Evolutionary conservation across 371 early-diverging fungal species (phyloP).

Genomic region (Mucor plumbeus): DNA sequence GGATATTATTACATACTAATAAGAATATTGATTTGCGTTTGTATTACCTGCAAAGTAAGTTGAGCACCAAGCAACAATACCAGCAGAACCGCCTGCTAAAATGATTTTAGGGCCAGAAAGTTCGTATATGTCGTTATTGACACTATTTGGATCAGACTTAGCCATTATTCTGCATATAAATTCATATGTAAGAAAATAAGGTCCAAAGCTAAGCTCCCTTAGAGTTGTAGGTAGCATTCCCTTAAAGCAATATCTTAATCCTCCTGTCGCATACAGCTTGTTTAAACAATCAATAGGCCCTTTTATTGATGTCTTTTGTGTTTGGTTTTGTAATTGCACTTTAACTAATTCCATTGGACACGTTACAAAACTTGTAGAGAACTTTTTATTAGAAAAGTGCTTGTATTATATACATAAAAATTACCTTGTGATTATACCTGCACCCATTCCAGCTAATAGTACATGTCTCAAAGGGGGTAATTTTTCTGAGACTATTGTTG

Average conservation of each 20-base stretch:
- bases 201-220: slow-evolving; percentile 80
- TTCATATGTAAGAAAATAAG: slow-evolving; percentile 79
- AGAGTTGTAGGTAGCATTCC: slow-evolving; percentile 66
- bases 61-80: slow-evolving; percentile 78
- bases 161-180: slow-evolving; percentile 53
- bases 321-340: slow-evolving; percentile 66
- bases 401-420: no score
- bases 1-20: background rate
- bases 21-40: background rate
- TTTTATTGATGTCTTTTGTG: slow-evolving; percentile 28
- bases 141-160: slow-evolving; percentile 13
- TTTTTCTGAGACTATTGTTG: background rate
- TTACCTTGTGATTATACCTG: slow-evolving; percentile 69
- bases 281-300: slow-evolving; percentile 69
- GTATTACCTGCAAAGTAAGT: slow-evolving; percentile 74
- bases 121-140: slow-evolving; percentile 27
- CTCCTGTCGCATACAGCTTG: slow-evolving; percentile 59
- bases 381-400: background rate
- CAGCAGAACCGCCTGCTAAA: slow-evolving; percentile 78
- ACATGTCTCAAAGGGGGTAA: slow-evolving; percentile 50
- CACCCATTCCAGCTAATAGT: slow-evolving; percentile 67
- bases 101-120: slow-evolving; percentile 61
- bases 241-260: slow-evolving; percentile 68
- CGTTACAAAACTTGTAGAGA: slow-evolving; percentile 52
- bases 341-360: slow-evolving; percentile 74